Percentiles rank a stretch among this genome's conserved stretches.
phyloP scores from a whole-genome alignment of 805 yeast genomes.

The Saccharomycopsis sp. region DNA sequence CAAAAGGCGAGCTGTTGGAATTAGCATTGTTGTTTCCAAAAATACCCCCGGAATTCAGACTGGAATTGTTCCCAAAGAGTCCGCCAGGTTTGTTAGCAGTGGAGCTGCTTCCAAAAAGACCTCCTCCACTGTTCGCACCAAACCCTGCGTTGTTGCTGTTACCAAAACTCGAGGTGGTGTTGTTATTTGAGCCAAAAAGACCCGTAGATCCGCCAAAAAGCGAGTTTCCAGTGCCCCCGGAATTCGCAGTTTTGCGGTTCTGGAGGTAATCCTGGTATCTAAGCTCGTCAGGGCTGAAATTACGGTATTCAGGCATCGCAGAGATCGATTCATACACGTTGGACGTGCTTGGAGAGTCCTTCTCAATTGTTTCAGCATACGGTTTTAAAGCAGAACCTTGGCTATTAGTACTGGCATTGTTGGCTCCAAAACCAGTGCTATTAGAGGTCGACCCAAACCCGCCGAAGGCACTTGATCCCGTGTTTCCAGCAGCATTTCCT shows the following conservation, averaged over 20 bases:
- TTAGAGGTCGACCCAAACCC: slow-evolving; percentile 6
- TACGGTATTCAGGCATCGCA: slow-evolving; percentile 85
- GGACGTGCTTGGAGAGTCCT: slow-evolving; percentile 52
- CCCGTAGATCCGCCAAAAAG: slow-evolving; percentile 22
- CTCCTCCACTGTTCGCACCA: slow-evolving; percentile 26
- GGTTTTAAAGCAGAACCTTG: slow-evolving; percentile 72
- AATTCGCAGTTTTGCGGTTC: slow-evolving; percentile 54
- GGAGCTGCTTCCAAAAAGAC: slow-evolving; percentile 35
- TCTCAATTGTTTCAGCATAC: slow-evolving; percentile 62
- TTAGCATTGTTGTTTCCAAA: slow-evolving; percentile 29
- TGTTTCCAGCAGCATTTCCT: slow-evolving; percentile 9
- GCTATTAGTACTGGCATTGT: slow-evolving; percentile 26
- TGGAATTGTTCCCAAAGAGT: slow-evolving; percentile 35
- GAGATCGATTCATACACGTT: slow-evolving; percentile 67
- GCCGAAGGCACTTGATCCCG: slow-evolving; percentile 27
- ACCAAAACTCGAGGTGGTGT: slow-evolving; percentile 24
- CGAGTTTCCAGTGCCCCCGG: slow-evolving; percentile 23
- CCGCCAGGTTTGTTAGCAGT: slow-evolving; percentile 30
- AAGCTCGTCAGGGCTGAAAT: slow-evolving; percentile 80
- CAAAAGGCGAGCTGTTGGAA: slow-evolving; percentile 38
- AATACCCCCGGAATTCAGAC: slow-evolving; percentile 30
- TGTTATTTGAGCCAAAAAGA: slow-evolving; percentile 26
- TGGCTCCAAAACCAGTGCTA: slow-evolving; percentile 24
- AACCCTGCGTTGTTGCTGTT: slow-evolving; percentile 20
- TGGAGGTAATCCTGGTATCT: slow-evolving; percentile 83